A percentile compares a stretch with the other conserved stretches of the same genome.
These are phyloP conservation scores for Taxillus chinensis DNA, from an alignment of 164 flowering plant genomes.

Conservation along the genomic window DNA sequence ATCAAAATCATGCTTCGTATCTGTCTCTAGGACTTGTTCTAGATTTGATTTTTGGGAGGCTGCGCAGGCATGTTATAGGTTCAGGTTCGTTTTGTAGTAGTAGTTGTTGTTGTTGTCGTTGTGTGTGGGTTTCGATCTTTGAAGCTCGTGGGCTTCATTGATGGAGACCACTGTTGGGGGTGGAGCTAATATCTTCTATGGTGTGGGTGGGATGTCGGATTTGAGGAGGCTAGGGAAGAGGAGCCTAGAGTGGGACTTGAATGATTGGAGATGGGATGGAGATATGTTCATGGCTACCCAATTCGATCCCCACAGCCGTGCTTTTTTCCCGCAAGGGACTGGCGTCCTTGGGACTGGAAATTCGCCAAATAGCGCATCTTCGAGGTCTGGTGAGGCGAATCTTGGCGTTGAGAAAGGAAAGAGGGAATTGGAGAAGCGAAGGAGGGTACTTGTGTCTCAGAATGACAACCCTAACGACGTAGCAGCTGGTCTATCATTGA, in stretches of 20 bases:
- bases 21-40: too few relatives aligned
- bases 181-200: not conserved
- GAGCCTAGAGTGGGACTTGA: conserved; percentile 7
- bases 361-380: conserved; percentile 14
- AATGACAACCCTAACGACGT: not conserved
- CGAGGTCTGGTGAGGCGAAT: conserved; percentile 21
- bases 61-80: too few relatives aligned
- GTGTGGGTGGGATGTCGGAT: not conserved
- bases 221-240: not conserved
- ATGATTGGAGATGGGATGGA: conserved; percentile 7
- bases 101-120: too few relatives aligned
- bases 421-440: conserved; percentile 15
- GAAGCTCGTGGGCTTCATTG: not conserved
- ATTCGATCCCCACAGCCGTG: not conserved
- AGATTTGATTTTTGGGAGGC: too few relatives aligned
- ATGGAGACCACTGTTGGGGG: conserved; percentile 2
- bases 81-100: too few relatives aligned
- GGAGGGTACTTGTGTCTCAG: not conserved
- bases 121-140: too few relatives aligned
- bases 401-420: conserved; percentile 19
- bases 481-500: not conserved
- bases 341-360: not conserved
- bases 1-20: too few relatives aligned
- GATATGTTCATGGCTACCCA: conserved; percentile 5
- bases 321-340: not conserved